Base-by-base conservation (phyloP, 2,329 filamentous ascomycete species). In the Phaeosphaeria sp. region DNA sequence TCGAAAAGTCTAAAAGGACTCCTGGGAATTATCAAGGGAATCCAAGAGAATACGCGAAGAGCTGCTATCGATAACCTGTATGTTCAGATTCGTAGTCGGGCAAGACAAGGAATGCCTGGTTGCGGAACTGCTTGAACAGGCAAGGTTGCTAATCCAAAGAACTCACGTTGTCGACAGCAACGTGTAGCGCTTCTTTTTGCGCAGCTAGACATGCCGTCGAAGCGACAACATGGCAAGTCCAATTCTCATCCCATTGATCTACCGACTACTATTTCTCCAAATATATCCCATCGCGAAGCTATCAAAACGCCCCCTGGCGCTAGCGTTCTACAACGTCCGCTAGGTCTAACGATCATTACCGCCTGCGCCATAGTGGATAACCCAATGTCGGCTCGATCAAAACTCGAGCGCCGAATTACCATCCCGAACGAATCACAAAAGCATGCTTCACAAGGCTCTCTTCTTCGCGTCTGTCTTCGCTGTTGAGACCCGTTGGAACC, bases 301-400 rank as follows among this genome's bases (percentile, higher is more conserved):
- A 33, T 17, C 15, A 46, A 36, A 36, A 40, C 25, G n/a, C 50
- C 50, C 40, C 49, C 40, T 33, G 22, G 40, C 24, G 40, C 27
- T 52, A 52, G 24, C 40, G 49, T 22, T n/a, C 7, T 22, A 9
- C 22, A 52, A 45, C 40, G 50, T 45, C 50, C 30, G 30, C 30
- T 36, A 36, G 30, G 30, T 3, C 15, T 13, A 33, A 13, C 40
- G 50, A 51, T 51, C 49, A 27, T 40, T 30, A 21, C 49, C 45
- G 24, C 24, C 24, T 33, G 39, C 49, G 49, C 44, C 49, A 51
- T 51, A 25, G 49, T 24, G 39, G 18, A 25, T n/a, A 25, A 8
- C 24, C 8, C 42, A 20, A 20, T 22, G 21, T 8, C 17, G 22
- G 24, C 44, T 24, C 20, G 24, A 24, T 17, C 9, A 27, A 25